These are phyloP conservation scores for Mercurialis annua DNA, from an alignment of 345 rosid species.

Conservation along the genomic window DNA sequence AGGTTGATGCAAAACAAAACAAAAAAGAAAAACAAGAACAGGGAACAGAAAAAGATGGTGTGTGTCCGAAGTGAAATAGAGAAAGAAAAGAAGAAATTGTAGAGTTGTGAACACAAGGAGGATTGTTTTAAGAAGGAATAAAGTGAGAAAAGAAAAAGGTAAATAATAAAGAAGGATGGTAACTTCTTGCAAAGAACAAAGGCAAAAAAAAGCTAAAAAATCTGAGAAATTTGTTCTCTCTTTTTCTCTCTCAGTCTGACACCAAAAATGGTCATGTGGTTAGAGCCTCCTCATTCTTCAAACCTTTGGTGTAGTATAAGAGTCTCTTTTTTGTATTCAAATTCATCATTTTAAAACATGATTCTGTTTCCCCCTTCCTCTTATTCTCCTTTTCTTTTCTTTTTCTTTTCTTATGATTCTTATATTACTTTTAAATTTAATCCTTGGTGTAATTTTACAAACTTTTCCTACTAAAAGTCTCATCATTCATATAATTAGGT, in stretches of 20 bases:
- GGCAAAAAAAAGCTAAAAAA: conserved; percentile 21
- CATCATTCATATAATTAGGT: conserved; percentile 18
- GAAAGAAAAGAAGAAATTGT: conserved; percentile 34
- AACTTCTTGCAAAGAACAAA: conserved; percentile 59
- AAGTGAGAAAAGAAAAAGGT: conserved; percentile 40
- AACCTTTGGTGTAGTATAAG: conserved; percentile 4
- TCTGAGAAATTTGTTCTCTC: conserved; percentile 5
- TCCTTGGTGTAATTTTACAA: background rate
- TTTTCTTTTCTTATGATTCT: conserved; percentile 9
- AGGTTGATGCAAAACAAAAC: conserved; percentile 24
- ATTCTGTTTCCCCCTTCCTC: conserved; percentile 52
- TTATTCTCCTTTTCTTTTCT: conserved; percentile 13
- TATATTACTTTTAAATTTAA: conserved; percentile 18
- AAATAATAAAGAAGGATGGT: conserved; percentile 52
- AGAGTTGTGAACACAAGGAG: conserved; percentile 63
- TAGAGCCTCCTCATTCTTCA: conserved; percentile 21
- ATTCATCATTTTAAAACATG: conserved; percentile 37
- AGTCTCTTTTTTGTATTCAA: conserved; percentile 40
- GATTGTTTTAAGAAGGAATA: conserved; percentile 58
- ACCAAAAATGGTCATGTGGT: conserved; percentile 49
- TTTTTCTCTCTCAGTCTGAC: conserved; percentile 36
- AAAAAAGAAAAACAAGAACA: conserved; percentile 29
- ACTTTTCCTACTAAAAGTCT: conserved; percentile 9
- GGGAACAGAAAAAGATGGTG: conserved; percentile 34
- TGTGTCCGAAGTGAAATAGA: conserved; percentile 19